These are phyloP conservation scores for Fusarium caatingaense DNA, from an alignment of 2,329 filamentous ascomycete genomes.

Conservation along the genomic window DNA sequence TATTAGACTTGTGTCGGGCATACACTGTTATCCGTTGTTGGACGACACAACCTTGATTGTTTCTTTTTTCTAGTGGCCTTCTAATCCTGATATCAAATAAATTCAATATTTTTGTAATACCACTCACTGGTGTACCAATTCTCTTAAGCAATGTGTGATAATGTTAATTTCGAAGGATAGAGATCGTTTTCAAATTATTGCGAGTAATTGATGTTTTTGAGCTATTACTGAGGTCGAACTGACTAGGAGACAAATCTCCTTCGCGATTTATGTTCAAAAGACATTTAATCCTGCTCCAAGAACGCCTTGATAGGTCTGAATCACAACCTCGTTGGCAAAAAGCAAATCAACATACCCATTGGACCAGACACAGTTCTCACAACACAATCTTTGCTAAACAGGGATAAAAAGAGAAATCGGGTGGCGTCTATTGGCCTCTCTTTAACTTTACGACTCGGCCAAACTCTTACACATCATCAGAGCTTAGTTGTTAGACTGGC, in stretches of 20 bases:
- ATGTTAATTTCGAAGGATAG: background rate
- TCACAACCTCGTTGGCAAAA: background rate
- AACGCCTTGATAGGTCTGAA: background rate
- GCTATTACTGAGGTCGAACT: background rate
- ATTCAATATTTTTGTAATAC: conserved; percentile 52
- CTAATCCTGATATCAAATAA: conserved; percentile 72
- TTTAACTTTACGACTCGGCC: background rate
- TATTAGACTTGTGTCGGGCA: conserved; percentile 39
- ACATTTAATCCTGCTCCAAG: background rate
- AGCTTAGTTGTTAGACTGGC: conserved; percentile 85
- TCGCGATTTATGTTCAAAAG: background rate
- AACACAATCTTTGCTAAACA: conserved; percentile 12
- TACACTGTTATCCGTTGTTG: conserved; percentile 48
- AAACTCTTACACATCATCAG: background rate
- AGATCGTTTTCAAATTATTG: background rate
- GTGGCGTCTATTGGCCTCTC: background rate
- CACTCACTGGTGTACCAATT: background rate
- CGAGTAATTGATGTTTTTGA: background rate
- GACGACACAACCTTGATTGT: conserved; percentile 49
- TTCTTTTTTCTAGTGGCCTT: conserved; percentile 68
- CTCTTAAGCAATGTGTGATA: background rate
- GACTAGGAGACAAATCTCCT: background rate
- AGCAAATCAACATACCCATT: conserved; percentile 16
- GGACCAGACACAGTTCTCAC: background rate
- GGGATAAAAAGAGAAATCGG: background rate